phyloP scores from a whole-genome alignment of 75 land plant genomes.

The Cunninghamia lanceolata region DNA sequence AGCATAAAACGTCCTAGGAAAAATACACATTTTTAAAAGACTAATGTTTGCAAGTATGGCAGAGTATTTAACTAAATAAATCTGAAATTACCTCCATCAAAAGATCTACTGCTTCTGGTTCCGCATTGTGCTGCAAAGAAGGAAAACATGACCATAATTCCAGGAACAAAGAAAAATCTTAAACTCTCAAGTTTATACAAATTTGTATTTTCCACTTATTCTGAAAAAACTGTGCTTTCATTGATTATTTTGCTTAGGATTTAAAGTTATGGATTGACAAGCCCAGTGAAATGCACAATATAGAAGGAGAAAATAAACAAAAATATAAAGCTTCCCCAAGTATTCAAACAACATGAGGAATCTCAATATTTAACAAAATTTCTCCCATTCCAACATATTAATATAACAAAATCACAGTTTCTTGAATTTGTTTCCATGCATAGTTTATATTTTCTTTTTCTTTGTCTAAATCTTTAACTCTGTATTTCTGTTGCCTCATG shows the following conservation, averaged over 20 bases:
- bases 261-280: background rate
- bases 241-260: background rate
- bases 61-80: background rate
- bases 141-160: background rate
- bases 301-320: background rate
- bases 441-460: background rate
- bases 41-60: background rate
- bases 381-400: background rate
- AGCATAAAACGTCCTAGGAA: background rate
- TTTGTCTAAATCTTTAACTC: no score
- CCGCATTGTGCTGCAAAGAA: constrained; percentile 92
- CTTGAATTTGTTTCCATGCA: background rate
- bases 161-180: background rate
- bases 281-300: background rate
- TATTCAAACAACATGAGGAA: background rate
- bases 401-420: background rate
- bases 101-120: constrained; percentile 99
- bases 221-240: no score
- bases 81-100: constrained; percentile 77
- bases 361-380: background rate
- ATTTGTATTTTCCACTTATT: background rate
- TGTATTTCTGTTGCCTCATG: background rate
- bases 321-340: constrained; percentile 4
- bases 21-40: background rate
- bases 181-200: background rate